Percentiles rank a stretch among this genome's conserved stretches.
Evolutionary conservation across 2,329 filamentous ascomycete genomes (phyloP).

Genomic region (Fonsecaea erecta): DNA sequence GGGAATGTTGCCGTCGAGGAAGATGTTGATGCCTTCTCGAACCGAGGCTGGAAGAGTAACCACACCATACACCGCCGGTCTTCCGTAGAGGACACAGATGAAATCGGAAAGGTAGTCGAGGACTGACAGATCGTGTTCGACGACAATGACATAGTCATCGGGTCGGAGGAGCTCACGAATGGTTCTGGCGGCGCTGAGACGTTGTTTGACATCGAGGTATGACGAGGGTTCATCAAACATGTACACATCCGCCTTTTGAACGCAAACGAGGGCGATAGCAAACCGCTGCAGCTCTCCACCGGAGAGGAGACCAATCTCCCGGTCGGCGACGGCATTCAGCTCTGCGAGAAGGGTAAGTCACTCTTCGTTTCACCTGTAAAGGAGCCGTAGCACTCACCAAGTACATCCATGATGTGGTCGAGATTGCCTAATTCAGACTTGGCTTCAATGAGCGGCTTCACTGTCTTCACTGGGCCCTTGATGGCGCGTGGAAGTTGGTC

Average conservation of each 20-base stretch:
- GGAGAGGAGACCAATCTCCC: constrained; percentile 86
- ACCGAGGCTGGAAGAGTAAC: constrained; percentile 95
- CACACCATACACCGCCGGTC: constrained; percentile 95
- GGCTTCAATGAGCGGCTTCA: constrained; percentile 76
- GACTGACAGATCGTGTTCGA: constrained; percentile 98
- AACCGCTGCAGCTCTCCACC: constrained; percentile 99
- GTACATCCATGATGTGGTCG: constrained; percentile 77
- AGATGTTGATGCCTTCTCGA: constrained; percentile 98
- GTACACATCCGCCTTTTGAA: constrained; percentile 96
- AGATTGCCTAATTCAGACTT: constrained; percentile 78
- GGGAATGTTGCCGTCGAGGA: constrained; percentile 96
- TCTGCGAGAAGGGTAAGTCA: constrained; percentile 56
- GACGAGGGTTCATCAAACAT: constrained; percentile 99
- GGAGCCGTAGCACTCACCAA: constrained; percentile 55
- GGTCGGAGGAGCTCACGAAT: constrained; percentile 88
- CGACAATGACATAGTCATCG: constrained; percentile 95
- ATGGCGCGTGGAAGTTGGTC: constrained; percentile 96
- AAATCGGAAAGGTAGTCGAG: constrained; percentile 98
- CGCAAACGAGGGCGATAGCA: constrained; percentile 92
- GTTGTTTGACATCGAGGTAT: constrained; percentile 98
- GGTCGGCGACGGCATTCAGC: constrained; percentile 84
- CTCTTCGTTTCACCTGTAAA: background rate
- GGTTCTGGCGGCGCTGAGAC: constrained; percentile 86
- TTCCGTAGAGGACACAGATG: constrained; percentile 95
- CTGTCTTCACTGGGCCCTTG: constrained; percentile 77